These are phyloP conservation scores for Lentinula novae-zelandiae DNA, from an alignment of 1,284 basidiomycete genomes.

Conservation along the genomic window DNA sequence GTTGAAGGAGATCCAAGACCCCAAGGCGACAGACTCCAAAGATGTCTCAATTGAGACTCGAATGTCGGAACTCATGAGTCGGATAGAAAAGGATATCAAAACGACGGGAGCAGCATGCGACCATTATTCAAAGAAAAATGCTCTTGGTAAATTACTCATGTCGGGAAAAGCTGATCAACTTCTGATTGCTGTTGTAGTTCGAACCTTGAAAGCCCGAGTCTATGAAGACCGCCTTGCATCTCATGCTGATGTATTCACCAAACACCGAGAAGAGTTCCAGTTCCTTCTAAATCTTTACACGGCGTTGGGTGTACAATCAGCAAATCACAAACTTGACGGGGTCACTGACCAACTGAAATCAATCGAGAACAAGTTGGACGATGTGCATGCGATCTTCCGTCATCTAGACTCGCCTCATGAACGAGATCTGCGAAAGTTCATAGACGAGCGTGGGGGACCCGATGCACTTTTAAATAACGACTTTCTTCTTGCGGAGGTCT, in stretches of 20 bases:
- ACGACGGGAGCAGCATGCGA: conserved; percentile 32
- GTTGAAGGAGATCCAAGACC: background rate
- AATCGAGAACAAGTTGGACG: background rate
- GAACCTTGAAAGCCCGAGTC: conserved; percentile 27
- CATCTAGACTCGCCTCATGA: background rate
- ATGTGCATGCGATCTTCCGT: background rate
- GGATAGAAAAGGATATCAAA: conserved; percentile 32
- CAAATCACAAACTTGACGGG: background rate
- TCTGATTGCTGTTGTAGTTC: conserved; percentile 20
- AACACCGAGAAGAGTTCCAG: conserved; percentile 26
- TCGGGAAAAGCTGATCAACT: background rate
- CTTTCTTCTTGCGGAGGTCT: conserved; percentile 11
- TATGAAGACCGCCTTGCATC: conserved; percentile 30
- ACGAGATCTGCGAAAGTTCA: conserved; percentile 12
- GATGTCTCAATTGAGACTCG: conserved; percentile 20
- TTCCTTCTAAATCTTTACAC: conserved; percentile 26
- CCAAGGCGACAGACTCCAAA: conserved; percentile 15
- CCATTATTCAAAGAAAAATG: conserved; percentile 30
- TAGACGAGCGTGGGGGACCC: conserved; percentile 26
- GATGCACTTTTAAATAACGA: conserved; percentile 27
- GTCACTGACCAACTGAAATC: background rate
- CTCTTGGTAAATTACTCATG: background rate
- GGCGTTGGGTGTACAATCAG: conserved; percentile 26
- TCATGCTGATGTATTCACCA: conserved; percentile 23
- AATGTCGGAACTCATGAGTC: conserved; percentile 24